Base-by-base conservation (phyloP, 495 filamentous ascomycete genomes). In the Aspergillus sclerotioniger region DNA sequence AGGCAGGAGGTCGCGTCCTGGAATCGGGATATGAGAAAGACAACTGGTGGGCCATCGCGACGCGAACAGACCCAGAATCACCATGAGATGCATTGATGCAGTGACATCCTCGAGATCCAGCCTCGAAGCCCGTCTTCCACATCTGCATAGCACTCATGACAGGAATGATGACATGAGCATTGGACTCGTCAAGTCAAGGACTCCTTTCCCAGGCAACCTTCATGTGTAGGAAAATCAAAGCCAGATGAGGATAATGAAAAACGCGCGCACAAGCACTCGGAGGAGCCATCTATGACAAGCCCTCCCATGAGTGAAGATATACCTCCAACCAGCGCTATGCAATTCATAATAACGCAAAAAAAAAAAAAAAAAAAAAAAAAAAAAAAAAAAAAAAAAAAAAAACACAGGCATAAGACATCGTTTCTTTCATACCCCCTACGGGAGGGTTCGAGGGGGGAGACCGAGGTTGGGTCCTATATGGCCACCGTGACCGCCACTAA, bases 21-120 rank as follows among this genome's bases (percentile, higher is more conserved):
- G 86, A 87, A 60, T 87, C 86, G 54, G 94, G 94, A 28, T 98
- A 97, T 76, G 94, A 98, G 67, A 94, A 85, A 72, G 94, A 98
- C 62, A 98, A 98, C 78, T 98, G 94, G 94, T 98, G 94, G 93
- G 90, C 82, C 33, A 87, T 91, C 48, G 82, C 80, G 45, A 71
- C 68, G 35, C 72, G 71, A 50, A 57, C 32, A 55, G 53, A 61
- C 20, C 44, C 59, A 46, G 43, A 55, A 58, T 43, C 53, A 51
- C 33, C 51, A 33, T 61, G 56, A 61, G 41, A 48, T 43, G 47
- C 43, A 52, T 21, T 32, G 55, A 35, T 56, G 44, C 57, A 54
- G 49, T 43, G 8, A 32, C 28, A 44, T 48, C 53, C 67, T 53
- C 68, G 67, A 70, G 68, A 71, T 63, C 75, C 75, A 71, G 72